Base-by-base conservation (phyloP, 2,329 filamentous ascomycete genomes). In the Massarina eburnea region DNA sequence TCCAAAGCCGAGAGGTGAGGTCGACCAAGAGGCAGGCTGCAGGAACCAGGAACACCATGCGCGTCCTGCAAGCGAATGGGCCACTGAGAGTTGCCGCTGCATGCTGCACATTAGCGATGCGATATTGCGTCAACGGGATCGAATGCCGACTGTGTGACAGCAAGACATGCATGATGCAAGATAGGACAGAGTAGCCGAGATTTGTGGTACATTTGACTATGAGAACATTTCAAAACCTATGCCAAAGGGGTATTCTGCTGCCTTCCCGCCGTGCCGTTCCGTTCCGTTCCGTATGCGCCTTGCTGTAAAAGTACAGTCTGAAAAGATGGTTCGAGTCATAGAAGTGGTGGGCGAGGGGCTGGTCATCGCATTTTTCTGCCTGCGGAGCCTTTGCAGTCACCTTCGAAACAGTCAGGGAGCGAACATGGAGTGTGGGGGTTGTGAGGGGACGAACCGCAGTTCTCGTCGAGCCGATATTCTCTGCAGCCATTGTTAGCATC, bases 391-490 rank as follows among this genome's bases (percentile, higher is more conserved):
- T 62, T 68, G 52, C 67, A 70, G 35, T 70, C 67, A 48, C 67
- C 67, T 70, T 54, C n/a, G 15, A 19, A 17, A 8, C 18, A 14
- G 51, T 62, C 45, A 60, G 58, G 27, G 15, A 39, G 1, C 20
- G 17, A n/a, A 20, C 9, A 12, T 14, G 32, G 8, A 22, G n/a
- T 41, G 24, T 19, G 15, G n/a, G 36, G 10, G 12, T 9, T 19
- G 17, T 22, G 34, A 37, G 41, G 32, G 24, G 36, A 63, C 66
- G 40, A 55, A 77, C 75, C 71, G 56, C 75, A 78, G 49, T 73
- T 71, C 55, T 78, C 75, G 45, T 74, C 66, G 22, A 77, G 55
- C 55, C 75, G 66, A 48, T 76, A 76, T 61, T 78, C 74, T 66
- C 71, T 73, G 39, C n/a, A 21, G 10, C 8, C 2, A n/a, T 18